phyloP scores from a whole-genome alignment of 306 rosid species.

The Fagus crenata region DNA sequence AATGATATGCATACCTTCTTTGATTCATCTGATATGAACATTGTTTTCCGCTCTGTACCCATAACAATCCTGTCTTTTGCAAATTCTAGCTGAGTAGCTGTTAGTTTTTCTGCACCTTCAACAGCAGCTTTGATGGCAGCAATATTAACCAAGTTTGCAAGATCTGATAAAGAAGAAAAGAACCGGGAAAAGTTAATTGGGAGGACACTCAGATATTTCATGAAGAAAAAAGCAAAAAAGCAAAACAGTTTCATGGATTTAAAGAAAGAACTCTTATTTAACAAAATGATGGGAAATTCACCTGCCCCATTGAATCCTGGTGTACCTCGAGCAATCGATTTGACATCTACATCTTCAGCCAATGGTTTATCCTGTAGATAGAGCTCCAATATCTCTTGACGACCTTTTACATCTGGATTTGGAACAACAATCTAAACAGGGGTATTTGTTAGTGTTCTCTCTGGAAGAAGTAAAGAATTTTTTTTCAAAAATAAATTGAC shows the following conservation, averaged over 20 bases:
- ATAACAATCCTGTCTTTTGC: slow-evolving; percentile 96
- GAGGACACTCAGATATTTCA: slow-evolving; percentile 5
- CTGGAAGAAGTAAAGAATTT: background rate
- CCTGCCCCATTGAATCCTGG: slow-evolving; percentile 99
- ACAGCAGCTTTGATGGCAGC: slow-evolving; percentile 99
- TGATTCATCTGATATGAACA: slow-evolving; percentile 87
- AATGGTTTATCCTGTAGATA: slow-evolving; percentile 92
- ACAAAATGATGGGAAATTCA: slow-evolving; percentile 14
- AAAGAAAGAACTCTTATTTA: slow-evolving; percentile 18
- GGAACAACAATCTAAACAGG: slow-evolving; percentile 84
- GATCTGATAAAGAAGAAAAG: slow-evolving; percentile 55
- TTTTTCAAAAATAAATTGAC: slow-evolving; percentile 12
- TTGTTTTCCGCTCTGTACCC: slow-evolving; percentile 98
- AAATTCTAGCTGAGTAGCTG: slow-evolving; percentile 76
- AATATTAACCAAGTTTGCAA: slow-evolving; percentile 94
- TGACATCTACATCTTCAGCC: slow-evolving; percentile 77
- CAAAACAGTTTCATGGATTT: background rate
- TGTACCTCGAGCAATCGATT: slow-evolving; percentile 92
- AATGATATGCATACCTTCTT: slow-evolving; percentile 61
- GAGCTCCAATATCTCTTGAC: slow-evolving; percentile 96
- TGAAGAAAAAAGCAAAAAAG: background rate
- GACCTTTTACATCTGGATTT: slow-evolving; percentile 92
- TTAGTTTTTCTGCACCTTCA: slow-evolving; percentile 92
- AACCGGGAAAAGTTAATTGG: slow-evolving; percentile 18
- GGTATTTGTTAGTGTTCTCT: slow-evolving; percentile 34